Base-by-base conservation (phyloP, 768 basidiomycete genomes). In the Trametes gibbosa region DNA sequence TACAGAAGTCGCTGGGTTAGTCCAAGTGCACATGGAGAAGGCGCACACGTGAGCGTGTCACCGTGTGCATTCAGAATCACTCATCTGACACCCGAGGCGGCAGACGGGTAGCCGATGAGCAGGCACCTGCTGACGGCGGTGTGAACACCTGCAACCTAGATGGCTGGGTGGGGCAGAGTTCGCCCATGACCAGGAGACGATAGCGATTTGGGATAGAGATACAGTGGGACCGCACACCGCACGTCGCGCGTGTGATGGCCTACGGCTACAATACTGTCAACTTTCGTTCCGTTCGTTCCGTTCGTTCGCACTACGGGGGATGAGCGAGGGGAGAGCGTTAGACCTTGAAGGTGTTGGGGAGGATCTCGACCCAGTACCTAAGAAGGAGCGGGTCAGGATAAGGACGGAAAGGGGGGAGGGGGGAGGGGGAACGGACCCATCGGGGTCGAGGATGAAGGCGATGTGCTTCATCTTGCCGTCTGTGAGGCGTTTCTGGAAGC, bases 391-490 rank as follows among this genome's bases (percentile, higher is more conserved):
- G 25, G 29, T 53, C 50, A 53, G 43, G 40, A 16, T 14, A 12
- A 24, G 27, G 37, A 29, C n/a, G 45, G 32, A n/a, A 17, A 39
- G 17, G 49, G 10, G 21, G 42, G 29, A n/a, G 9, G 5, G 3
- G 25, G 41, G 1, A 39, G 29, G 47, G 13, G 27, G 57, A 65
- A 69, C 56, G 23, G 69, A 90, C 84, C 89, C 88, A 75, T 93
- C 91, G 27, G 91, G 91, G 72, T 93, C 91, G 74, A 92, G 72
- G 63, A 89, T 82, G 70, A 94, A 94, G 1, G 92, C 92, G 50
- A 94, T 89, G 63, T 89, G 51, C 74, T 71, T 86, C 90, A 98
- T 95, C 72, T 78, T 89, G 12, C 95, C 94, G 55, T 96, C 95
- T 1, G 80, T 82, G 16, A 85, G 86, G 63, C 81, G 82, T 79